Conservation (phyloP, 2,329 filamentous ascomycete genomes). For the Pseudocercospora crystallina region DNA sequence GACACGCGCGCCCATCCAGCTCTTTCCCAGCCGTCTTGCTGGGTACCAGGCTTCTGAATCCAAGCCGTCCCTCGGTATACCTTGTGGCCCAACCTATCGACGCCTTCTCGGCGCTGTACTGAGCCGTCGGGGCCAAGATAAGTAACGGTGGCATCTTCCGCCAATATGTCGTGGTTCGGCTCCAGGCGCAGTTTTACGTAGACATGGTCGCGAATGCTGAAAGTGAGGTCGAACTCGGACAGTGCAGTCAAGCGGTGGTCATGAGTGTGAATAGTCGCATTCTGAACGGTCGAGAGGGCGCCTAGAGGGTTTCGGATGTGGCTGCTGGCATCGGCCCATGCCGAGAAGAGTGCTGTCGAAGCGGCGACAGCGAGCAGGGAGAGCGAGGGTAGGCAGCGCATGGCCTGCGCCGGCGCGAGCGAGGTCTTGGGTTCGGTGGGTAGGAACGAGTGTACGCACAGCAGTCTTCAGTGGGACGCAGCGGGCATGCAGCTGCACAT, state of each 20-base stretch:
- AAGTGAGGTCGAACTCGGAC: constrained; percentile 81
- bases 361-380: constrained; percentile 22
- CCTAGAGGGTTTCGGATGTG: constrained; percentile 73
- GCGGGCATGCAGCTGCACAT: too few relatives aligned
- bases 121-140: constrained; percentile 72
- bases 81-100: constrained; percentile 72
- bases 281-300: constrained; percentile 70
- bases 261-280: constrained; percentile 74
- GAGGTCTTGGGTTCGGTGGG: not conserved
- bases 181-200: constrained; percentile 77
- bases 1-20: constrained; percentile 86
- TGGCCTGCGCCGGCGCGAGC: constrained; percentile 12
- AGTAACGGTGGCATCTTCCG: constrained; percentile 70
- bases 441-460: too few relatives aligned
- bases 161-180: constrained; percentile 87
- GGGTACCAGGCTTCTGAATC: constrained; percentile 57
- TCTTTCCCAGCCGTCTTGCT: constrained; percentile 66
- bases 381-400: constrained; percentile 17
- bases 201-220: constrained; percentile 66
- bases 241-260: constrained; percentile 76
- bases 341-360: constrained; percentile 18
- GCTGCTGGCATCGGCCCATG: constrained; percentile 48
- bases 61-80: constrained; percentile 82
- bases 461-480: not conserved
- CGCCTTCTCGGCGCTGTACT: constrained; percentile 63